Conservation (phyloP, 208 protist species). For the Lotmaria passim region DNA sequence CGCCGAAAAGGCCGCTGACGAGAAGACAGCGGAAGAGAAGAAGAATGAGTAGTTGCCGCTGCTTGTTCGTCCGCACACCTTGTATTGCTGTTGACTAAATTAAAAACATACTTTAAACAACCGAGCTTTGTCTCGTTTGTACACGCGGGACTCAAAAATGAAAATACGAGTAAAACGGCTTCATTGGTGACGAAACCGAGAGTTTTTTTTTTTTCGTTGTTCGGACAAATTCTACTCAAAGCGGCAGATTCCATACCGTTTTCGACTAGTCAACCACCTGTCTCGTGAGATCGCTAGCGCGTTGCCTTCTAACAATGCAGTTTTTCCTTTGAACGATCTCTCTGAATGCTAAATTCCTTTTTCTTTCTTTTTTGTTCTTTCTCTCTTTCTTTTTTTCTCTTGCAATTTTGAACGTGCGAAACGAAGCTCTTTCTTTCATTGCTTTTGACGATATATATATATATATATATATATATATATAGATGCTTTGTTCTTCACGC, state of each 20-base stretch:
- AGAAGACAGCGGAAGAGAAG: constrained; percentile 29
- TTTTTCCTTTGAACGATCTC: neutral
- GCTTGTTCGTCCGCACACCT: neutral
- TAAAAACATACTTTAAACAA: neutral
- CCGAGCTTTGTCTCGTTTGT: neutral
- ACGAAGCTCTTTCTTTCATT: too few species aligned
- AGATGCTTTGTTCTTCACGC: constrained; percentile 22
- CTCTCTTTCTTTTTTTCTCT: neutral
- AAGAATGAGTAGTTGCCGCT: constrained; percentile 35
- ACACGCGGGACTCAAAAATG: too few species aligned
- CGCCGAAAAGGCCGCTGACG: neutral
- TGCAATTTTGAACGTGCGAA: too few species aligned
- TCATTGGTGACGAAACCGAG: too few species aligned
- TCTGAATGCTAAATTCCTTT: neutral
- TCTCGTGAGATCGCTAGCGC: too few species aligned
- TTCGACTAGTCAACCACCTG: too few species aligned
- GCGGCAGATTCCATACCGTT: too few species aligned
- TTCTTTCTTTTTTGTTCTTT: neutral
- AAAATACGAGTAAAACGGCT: too few species aligned
- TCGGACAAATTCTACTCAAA: too few species aligned
- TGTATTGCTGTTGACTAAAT: neutral
- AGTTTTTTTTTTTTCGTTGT: too few species aligned
- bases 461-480: neutral
- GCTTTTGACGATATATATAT: neutral
- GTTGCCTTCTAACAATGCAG: too few species aligned